Conservation (phyloP, 345 rosid species). For the Nephelium lappaceum region DNA sequence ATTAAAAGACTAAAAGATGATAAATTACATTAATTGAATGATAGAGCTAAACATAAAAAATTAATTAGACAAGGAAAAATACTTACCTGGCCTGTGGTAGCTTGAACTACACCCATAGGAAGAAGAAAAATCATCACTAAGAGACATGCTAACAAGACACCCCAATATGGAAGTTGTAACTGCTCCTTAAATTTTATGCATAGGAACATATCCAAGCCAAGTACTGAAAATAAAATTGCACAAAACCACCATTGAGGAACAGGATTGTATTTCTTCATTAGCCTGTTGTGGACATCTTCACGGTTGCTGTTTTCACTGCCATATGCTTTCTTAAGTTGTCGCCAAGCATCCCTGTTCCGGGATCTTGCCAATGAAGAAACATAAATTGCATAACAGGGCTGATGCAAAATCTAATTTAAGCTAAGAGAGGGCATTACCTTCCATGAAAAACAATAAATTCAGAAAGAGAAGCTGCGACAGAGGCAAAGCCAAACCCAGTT, state of each 20-base stretch:
- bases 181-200: slow-evolving; percentile 34
- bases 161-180: slow-evolving; percentile 51
- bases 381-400: not conserved
- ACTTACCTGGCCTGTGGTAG: slow-evolving; percentile 41
- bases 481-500: slow-evolving; percentile 33
- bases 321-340: slow-evolving; percentile 26
- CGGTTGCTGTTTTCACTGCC: not conserved
- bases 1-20: not conserved
- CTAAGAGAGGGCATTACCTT: slow-evolving; percentile 18
- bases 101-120: slow-evolving; percentile 39
- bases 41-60: slow-evolving; percentile 12
- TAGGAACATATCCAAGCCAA: slow-evolving; percentile 23
- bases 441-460: slow-evolving; percentile 40
- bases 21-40: no score
- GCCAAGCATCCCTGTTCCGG: slow-evolving; percentile 24
- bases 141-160: slow-evolving; percentile 34
- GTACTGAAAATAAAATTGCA: slow-evolving; percentile 4
- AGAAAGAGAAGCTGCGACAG: slow-evolving; percentile 23
- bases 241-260: slow-evolving; percentile 56
- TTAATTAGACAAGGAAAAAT: no score
- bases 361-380: not conserved
- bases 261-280: slow-evolving; percentile 42
- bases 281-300: slow-evolving; percentile 40
- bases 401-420: not conserved
- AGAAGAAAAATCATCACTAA: slow-evolving; percentile 37